Percentiles rank a stretch among this genome's conserved stretches.
Evolutionary conservation across 768 basidiomycete genomes (phyloP).

Genomic region (Boletellus emodensis): DNA sequence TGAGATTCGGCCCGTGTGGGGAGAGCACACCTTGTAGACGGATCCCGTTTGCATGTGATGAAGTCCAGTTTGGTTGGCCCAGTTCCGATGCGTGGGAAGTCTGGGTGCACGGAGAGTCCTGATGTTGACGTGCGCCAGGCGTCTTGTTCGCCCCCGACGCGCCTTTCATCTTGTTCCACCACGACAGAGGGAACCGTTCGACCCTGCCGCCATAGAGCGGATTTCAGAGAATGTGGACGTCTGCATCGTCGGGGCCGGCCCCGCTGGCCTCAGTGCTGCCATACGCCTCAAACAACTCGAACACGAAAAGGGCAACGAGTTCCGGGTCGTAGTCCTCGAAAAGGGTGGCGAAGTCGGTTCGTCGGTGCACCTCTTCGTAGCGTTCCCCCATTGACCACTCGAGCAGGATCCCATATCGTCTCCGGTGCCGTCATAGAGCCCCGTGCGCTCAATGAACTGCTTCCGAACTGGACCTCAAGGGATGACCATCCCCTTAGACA

Average conservation of each 20-base stretch:
- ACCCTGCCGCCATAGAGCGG: constrained; percentile 67
- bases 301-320: constrained; percentile 68
- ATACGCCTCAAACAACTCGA: constrained; percentile 94
- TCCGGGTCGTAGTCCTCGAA: constrained; percentile 91
- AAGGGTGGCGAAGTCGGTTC: constrained; percentile 90
- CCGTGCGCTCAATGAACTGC: constrained; percentile 81
- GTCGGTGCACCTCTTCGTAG: constrained; percentile 26
- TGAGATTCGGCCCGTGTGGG: no score
- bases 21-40: no score
- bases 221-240: constrained; percentile 93
- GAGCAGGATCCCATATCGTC: constrained; percentile 83
- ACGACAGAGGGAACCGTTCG: constrained; percentile 36
- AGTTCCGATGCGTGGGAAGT: background rate
- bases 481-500: constrained; percentile 76
- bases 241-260: constrained; percentile 94
- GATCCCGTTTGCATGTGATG: no score
- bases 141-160: constrained; percentile 5
- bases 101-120: background rate
- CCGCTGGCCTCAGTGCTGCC: constrained; percentile 93
- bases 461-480: constrained; percentile 76
- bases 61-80: no score
- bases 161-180: constrained; percentile 15
- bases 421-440: constrained; percentile 96
- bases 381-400: background rate
- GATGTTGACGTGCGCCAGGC: constrained; percentile 10